Evolutionary conservation across 257 asterid genomes (phyloP), one percentile per base, ranked within the genome.

Genomic region (Solanum appendiculatum): DNA sequence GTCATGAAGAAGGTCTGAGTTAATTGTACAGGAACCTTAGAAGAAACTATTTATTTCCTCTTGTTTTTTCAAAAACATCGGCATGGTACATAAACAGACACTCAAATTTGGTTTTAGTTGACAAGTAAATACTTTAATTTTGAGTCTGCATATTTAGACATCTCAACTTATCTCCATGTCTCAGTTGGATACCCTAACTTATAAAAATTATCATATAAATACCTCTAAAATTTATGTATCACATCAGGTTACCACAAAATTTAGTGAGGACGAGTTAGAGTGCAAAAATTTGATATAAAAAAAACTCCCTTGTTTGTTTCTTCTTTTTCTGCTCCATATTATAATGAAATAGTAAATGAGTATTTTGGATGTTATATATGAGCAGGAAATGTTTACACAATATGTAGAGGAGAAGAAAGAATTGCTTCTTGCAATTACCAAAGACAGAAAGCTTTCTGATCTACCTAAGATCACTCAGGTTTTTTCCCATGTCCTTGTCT

Each of bases 381-480:
- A 21, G 86, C 91, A 95, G 98, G 95, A 91, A 88, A 94, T 94
- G 97, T 92, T 94, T 73, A 5, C 56, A 31, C 80, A 91, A 15
- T 84, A 89, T 85, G 89, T 92, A 10, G 93, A 94, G 86, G 97
- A 95, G 91, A 94, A 91, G 91, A 92, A 88, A 87, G 97, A 93
- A 85, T 46, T 95, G 86, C 91, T 95, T 86, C 92, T 91, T 5
- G 92, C 95, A 75, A 88, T 95, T 23, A 78, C 91, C 0, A 89
- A 64, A 80, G 92, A 89, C 86, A 90, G 94, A 80, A 94, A 83
- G 64, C 89, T 94, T 40, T 88, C 95, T 20, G 93, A 92, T 48
- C 92, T 95, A 56, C 95, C 98, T 89, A 93, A 84, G 82, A 93
- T 95, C 88, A 86, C 94, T 88, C 97, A 93, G 98, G 97, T 87